phyloP scores from a whole-genome alignment of 495 filamentous ascomycete species.

The Penicillium mononematosum region DNA sequence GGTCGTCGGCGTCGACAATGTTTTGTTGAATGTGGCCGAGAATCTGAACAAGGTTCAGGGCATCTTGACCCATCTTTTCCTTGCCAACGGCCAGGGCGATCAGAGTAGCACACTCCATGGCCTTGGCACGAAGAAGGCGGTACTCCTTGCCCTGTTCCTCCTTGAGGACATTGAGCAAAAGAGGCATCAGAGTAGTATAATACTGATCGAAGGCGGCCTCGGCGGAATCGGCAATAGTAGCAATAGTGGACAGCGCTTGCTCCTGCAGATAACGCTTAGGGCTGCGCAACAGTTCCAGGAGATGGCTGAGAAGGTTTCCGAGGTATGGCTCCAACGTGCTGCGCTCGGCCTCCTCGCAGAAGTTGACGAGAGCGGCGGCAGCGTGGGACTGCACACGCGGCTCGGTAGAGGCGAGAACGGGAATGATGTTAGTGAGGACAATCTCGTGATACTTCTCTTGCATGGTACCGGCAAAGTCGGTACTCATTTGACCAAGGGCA shows the following conservation, averaged over 20 bases:
- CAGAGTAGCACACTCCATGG: constrained; percentile 98
- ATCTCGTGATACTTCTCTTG: constrained; percentile 89
- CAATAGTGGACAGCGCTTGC: constrained; percentile 96
- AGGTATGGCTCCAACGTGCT: constrained; percentile 90
- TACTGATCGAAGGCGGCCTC: constrained; percentile 95
- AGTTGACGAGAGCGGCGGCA: constrained; percentile 96
- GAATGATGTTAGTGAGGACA: constrained; percentile 86
- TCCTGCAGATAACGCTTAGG: constrained; percentile 96
- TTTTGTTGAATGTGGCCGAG: constrained; percentile 83
- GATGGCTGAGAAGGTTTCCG: constrained; percentile 75
- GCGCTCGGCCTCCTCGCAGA: constrained; percentile 98
- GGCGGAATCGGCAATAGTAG: constrained; percentile 96
- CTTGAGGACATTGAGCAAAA: constrained; percentile 84
- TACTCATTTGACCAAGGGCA: constrained; percentile 99
- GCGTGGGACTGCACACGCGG: constrained; percentile 96
- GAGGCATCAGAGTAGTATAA: constrained; percentile 91
- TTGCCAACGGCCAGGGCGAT: constrained; percentile 96
- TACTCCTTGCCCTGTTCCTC: constrained; percentile 91
- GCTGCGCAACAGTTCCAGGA: constrained; percentile 82
- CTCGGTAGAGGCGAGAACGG: constrained; percentile 84
- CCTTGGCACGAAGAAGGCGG: constrained; percentile 88
- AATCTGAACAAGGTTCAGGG: constrained; percentile 78
- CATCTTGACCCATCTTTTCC: constrained; percentile 84
- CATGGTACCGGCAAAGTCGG: constrained; percentile 98
- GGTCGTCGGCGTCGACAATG: constrained; percentile 90